Evolutionary conservation across 2,329 filamentous ascomycete genomes (phyloP).

Genomic region (Helminthosporium solani): DNA sequence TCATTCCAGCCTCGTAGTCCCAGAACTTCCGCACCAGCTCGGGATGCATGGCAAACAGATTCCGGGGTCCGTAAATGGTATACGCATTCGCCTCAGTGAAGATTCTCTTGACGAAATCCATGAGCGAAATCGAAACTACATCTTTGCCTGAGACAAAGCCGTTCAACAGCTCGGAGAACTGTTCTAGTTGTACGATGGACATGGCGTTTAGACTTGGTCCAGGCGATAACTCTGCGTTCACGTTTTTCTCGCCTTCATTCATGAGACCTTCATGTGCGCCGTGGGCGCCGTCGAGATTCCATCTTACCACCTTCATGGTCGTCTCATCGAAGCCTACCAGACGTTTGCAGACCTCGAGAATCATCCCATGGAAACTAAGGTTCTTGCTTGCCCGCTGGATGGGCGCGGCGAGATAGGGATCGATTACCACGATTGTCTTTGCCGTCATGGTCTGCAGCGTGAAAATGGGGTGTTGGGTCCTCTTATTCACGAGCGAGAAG

Average conservation of each 20-base stretch:
- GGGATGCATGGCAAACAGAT: slow-evolving; percentile 41
- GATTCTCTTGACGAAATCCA: slow-evolving; percentile 19
- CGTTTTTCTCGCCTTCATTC: slow-evolving; percentile 12
- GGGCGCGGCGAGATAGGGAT: slow-evolving; percentile 41
- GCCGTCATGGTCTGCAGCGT: slow-evolving; percentile 47
- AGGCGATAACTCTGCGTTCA: slow-evolving; percentile 10
- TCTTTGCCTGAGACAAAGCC: slow-evolving; percentile 40
- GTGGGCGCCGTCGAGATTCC: slow-evolving; percentile 30
- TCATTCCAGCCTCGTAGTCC: slow-evolving; percentile 42
- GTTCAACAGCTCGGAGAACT: slow-evolving; percentile 29
- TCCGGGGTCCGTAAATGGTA: slow-evolving; percentile 46
- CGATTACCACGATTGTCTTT: slow-evolving; percentile 47
- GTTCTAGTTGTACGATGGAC: slow-evolving; percentile 35
- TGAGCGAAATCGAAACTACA: slow-evolving; percentile 23
- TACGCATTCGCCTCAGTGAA: slow-evolving; percentile 45
- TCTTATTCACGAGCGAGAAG: slow-evolving; percentile 40
- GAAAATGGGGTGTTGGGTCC: slow-evolving; percentile 32
- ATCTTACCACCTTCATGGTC: slow-evolving; percentile 13
- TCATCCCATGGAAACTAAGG: slow-evolving; percentile 47
- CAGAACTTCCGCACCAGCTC: slow-evolving; percentile 41
- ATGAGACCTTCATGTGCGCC: slow-evolving; percentile 15
- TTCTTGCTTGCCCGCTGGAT: slow-evolving; percentile 42
- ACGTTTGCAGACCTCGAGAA: slow-evolving; percentile 41
- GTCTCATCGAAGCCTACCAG: slow-evolving; percentile 34
- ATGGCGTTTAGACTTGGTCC: slow-evolving; percentile 25